A percentile compares a stretch with the other conserved stretches of the same genome.
Conservation (phyloP, 805 yeast species). For the Monosporozyma unispora region DNA sequence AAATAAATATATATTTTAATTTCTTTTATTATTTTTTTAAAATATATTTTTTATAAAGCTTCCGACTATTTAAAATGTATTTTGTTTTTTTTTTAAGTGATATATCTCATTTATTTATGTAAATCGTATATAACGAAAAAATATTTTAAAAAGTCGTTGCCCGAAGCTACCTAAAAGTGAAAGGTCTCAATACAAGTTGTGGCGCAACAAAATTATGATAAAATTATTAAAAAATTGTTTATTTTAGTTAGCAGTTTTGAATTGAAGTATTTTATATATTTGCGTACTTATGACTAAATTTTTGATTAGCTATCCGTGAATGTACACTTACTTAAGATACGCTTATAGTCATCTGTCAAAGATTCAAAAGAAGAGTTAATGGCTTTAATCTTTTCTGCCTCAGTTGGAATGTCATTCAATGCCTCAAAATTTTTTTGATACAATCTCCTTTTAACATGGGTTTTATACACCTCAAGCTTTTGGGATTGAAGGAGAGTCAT, state of each 20-base stretch:
- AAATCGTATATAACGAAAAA: no score
- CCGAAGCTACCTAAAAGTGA: not conserved
- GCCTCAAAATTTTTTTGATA: constrained; percentile 77
- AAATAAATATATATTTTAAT: not conserved
- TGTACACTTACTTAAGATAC: constrained; percentile 31
- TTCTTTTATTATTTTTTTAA: not conserved
- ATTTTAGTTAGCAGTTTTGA: not conserved
- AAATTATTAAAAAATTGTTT: no score
- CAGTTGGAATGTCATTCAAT: constrained; percentile 52
- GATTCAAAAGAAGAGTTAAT: constrained; percentile 65
- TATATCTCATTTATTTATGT: no score
- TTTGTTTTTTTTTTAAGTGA: no score
- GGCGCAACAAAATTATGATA: no score
- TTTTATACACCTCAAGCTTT: constrained; percentile 20
- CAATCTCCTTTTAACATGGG: constrained; percentile 39
- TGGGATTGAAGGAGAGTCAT: constrained; percentile 47
- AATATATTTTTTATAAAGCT: not conserved
- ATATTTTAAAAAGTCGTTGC: no score
- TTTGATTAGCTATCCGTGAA: not conserved
- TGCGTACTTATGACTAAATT: no score
- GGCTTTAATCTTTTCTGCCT: constrained; percentile 57
- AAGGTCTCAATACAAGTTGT: no score
- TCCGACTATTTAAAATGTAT: no score
- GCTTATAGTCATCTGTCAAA: constrained; percentile 59
- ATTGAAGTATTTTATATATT: no score